phyloP scores from a whole-genome alignment of 306 rosid genomes.

The Ammopiptanthus mongolicus region DNA sequence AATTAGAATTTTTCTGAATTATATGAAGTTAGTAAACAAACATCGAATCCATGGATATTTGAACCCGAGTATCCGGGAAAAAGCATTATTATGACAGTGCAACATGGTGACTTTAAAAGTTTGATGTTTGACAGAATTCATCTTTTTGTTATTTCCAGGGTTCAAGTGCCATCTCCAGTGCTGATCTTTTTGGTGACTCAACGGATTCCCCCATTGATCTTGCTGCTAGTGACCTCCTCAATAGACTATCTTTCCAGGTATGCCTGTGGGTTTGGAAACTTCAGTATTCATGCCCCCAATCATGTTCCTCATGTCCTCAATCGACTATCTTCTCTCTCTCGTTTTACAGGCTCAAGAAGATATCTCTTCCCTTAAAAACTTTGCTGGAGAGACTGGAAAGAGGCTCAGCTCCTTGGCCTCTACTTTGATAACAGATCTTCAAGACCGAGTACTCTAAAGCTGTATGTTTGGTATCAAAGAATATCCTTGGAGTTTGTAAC shows the following conservation, averaged over 20 bases:
- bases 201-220: slow-evolving; percentile 55
- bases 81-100: too few species aligned
- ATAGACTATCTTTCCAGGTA: slow-evolving; percentile 75
- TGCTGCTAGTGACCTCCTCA: slow-evolving; percentile 58
- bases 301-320: neutral
- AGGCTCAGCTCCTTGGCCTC: slow-evolving; percentile 81
- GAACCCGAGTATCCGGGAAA: too few species aligned
- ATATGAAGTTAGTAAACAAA: too few species aligned
- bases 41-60: too few species aligned
- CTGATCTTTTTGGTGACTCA: slow-evolving; percentile 70
- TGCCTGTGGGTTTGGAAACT: neutral
- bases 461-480: slow-evolving; percentile 26
- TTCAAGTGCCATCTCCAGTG: slow-evolving; percentile 82
- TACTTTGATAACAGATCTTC: slow-evolving; percentile 76
- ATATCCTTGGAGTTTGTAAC: slow-evolving; percentile 6
- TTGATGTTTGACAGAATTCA: neutral
- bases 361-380: slow-evolving; percentile 74
- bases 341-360: slow-evolving; percentile 77
- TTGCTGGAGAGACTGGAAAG: slow-evolving; percentile 94
- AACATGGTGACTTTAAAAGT: too few species aligned
- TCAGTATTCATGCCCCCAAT: neutral
- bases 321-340: neutral
- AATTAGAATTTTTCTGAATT: too few species aligned
- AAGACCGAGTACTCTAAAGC: slow-evolving; percentile 77
- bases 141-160: slow-evolving; percentile 40